Evolutionary conservation across 2,329 filamentous ascomycete genomes (phyloP), one percentile per base, ranked within the genome.

Genomic region (Scedosporium aurantiacum): DNA sequence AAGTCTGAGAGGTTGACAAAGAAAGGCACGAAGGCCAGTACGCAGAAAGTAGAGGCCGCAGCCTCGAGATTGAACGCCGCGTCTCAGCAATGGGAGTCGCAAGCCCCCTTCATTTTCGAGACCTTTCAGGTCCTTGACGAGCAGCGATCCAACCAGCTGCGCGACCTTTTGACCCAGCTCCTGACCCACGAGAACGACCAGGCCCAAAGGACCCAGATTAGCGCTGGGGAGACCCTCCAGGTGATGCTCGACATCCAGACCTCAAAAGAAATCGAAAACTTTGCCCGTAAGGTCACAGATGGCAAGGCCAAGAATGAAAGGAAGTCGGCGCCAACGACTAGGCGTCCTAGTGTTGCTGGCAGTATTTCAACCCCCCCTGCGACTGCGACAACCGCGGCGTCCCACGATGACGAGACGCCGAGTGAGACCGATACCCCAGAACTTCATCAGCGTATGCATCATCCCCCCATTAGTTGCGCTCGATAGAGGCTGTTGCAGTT

Each of bases 71-170:
- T 95, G 52, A 89, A 96, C 65, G 85, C 85, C 63, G 88, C 91
- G n/a, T 84, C 81, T 54, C 82, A 87, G 66, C 89, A 96, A 71
- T 99, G 94, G 94, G 87, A 96, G 61, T 91, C 91, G 0, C 91
- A 96, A 72, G 91, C 94, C 14, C 94, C 94, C 1, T 97, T 90
- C 73, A 88, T 97, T 63, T 97, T 96, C 70, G 94, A 99, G 74
- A 89, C 87, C 63, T 82, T 99, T 27, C 94, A 99, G 72, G 88
- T 90, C 5, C 78, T 95, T 37, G 94, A 99, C 70, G 94, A 99
- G 76, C 87, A 84, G 67, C 85, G 94, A 61, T 79, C 95, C 66
- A 96, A 97, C 72, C 88, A 95, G 69, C 79, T 99, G 63, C 88
- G 93, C 64, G 93, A 97, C 73, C 83, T 90, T 47, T 81, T 99